Evolutionary conservation across 306 rosid genomes (phyloP).

Genomic region (Trichosanthes truncata): DNA sequence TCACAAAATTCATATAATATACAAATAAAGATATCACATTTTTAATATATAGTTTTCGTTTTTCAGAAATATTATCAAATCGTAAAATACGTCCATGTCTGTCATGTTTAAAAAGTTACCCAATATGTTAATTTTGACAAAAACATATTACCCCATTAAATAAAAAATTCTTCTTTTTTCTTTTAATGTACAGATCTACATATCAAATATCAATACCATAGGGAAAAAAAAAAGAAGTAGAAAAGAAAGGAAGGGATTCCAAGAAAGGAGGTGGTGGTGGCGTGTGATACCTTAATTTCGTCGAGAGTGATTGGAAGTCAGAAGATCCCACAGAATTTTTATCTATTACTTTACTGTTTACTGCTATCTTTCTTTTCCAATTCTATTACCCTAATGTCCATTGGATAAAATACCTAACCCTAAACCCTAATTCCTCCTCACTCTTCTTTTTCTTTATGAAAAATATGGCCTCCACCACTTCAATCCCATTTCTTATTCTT

Average conservation of each 20-base stretch:
- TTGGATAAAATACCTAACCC: not conserved
- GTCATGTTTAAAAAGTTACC: too few species aligned
- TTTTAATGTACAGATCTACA: too few species aligned
- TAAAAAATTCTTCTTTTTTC: too few species aligned
- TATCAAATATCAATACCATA: too few species aligned
- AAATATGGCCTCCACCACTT: not conserved
- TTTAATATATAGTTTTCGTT: too few species aligned
- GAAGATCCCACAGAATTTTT: not conserved
- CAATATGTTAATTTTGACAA: too few species aligned
- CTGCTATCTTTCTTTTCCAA: not conserved
- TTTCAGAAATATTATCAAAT: too few species aligned
- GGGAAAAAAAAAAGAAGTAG: too few species aligned
- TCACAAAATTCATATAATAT: not conserved
- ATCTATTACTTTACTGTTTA: not conserved
- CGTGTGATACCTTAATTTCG: conserved; percentile 5
- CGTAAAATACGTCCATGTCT: too few species aligned
- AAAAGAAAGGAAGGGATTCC: not conserved
- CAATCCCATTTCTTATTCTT: not conserved
- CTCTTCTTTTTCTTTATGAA: not conserved
- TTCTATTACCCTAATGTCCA: not conserved
- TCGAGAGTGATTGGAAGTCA: conserved; percentile 1
- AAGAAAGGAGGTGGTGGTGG: not conserved
- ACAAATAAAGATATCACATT: too few species aligned
- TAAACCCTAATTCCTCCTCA: not conserved
- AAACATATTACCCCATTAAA: too few species aligned